phyloP scores from a whole-genome alignment of 768 basidiomycete genomes.

The Baorangia bicolor region DNA sequence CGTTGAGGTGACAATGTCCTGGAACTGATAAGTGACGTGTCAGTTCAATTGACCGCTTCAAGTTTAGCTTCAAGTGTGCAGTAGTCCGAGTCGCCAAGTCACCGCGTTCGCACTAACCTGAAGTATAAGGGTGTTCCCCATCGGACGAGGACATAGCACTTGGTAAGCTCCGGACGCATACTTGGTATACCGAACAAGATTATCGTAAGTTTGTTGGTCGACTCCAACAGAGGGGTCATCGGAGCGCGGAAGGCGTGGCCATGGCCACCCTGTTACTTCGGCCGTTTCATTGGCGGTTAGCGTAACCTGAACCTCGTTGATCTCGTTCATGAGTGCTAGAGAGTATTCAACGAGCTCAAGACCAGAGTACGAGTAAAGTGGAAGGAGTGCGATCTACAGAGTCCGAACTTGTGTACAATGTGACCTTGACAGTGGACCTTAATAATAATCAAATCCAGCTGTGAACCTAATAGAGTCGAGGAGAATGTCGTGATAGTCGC shows the following conservation, averaged over 20 bases:
- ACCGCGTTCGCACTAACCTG: conserved; percentile 32
- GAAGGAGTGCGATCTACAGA: background rate
- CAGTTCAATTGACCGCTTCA: background rate
- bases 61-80: background rate
- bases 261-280: conserved; percentile 5
- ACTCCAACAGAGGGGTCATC: conserved; percentile 31
- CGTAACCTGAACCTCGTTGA: background rate
- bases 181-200: conserved; percentile 46
- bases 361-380: background rate
- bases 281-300: background rate
- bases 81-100: background rate
- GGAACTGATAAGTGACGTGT: conserved; percentile 31
- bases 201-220: conserved; percentile 37
- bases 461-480: conserved; percentile 50
- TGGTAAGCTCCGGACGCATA: conserved; percentile 54
- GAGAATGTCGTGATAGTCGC: conserved; percentile 60
- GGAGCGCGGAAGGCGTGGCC: conserved; percentile 27
- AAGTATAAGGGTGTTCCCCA: conserved; percentile 44
- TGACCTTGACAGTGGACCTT: background rate
- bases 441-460: conserved; percentile 1
- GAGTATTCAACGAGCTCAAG: background rate
- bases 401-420: background rate
- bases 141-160: conserved; percentile 44
- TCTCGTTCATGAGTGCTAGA: conserved; percentile 5
- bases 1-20: conserved; percentile 35